These are phyloP conservation scores for Nicotiana tabacum DNA, from an alignment of 257 asterid genomes.

Conservation along the genomic window DNA sequence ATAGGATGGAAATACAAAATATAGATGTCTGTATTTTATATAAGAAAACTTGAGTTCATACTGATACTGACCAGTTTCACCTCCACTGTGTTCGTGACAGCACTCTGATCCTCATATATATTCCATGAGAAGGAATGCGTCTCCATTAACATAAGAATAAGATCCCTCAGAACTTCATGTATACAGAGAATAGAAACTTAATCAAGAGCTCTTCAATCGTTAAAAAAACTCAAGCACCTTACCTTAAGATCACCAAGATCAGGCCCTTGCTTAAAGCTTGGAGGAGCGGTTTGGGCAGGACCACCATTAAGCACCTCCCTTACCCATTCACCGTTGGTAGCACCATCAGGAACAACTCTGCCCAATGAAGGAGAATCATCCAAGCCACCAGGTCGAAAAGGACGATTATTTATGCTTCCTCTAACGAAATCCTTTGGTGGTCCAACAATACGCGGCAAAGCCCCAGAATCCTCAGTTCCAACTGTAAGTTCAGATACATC, in stretches of 20 bases:
- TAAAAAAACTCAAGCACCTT: conserved; percentile 3
- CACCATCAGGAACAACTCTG: conserved; percentile 70
- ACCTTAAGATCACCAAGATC: conserved; percentile 87
- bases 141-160: conserved; percentile 33
- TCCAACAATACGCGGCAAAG: conserved; percentile 84
- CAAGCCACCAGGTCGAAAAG: conserved; percentile 93
- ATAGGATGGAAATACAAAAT: not conserved
- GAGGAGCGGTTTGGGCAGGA: conserved; percentile 61
- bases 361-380: conserved; percentile 48
- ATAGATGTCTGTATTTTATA: not conserved
- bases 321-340: conserved; percentile 85
- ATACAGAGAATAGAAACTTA: not conserved
- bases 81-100: conserved; percentile 33
- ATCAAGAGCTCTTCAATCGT: conserved; percentile 1
- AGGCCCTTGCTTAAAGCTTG: conserved; percentile 72
- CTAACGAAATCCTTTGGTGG: conserved; percentile 87
- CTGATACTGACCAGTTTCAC: conserved; percentile 58
- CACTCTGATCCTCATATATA: conserved; percentile 33
- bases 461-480: conserved; percentile 70
- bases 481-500: conserved; percentile 63
- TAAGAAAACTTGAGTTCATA: conserved; percentile 11
- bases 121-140: conserved; percentile 60
- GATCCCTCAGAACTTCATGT: not conserved
- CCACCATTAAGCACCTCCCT: conserved; percentile 74
- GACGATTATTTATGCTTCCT: conserved; percentile 86